A percentile compares a stretch with the other conserved stretches of the same genome.
phyloP scores from a whole-genome alignment of 495 filamentous ascomycete genomes.

The Cryomyces antarcticus region DNA sequence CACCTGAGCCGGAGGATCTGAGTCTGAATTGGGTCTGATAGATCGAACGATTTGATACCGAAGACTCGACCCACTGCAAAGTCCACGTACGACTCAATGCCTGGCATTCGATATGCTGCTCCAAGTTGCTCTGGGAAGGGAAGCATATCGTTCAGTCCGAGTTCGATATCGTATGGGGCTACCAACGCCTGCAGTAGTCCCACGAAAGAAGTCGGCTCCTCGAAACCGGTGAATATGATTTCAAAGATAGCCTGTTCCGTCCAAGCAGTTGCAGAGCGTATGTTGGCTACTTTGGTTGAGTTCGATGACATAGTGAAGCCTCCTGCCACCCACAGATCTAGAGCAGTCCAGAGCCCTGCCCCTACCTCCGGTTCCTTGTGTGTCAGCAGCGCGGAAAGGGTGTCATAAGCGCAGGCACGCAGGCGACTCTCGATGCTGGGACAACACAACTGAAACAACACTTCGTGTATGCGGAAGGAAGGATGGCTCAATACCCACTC shows the following conservation, averaged over 20 bases:
- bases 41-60: slow-evolving; percentile 34
- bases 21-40: slow-evolving; percentile 39
- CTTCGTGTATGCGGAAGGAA: slow-evolving; percentile 37
- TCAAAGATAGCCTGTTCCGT: slow-evolving; percentile 1
- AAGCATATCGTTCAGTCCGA: slow-evolving; percentile 45
- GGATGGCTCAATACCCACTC: slow-evolving; percentile 46
- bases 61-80: slow-evolving; percentile 64
- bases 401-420: slow-evolving; percentile 54
- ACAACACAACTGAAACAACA: slow-evolving; percentile 47
- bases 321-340: slow-evolving; percentile 55
- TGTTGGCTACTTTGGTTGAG: neutral
- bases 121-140: slow-evolving; percentile 82
- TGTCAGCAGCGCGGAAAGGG: slow-evolving; percentile 45
- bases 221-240: neutral
- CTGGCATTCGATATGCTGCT: slow-evolving; percentile 54
- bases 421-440: slow-evolving; percentile 49
- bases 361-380: slow-evolving; percentile 38
- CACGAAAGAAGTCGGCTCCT: slow-evolving; percentile 50
- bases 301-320: slow-evolving; percentile 19
- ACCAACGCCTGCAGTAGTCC: slow-evolving; percentile 48
- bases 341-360: slow-evolving; percentile 42
- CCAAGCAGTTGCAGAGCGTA: neutral
- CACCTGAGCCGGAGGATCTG: slow-evolving; percentile 54
- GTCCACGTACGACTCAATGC: slow-evolving; percentile 83
- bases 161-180: slow-evolving; percentile 33